Base-by-base conservation (phyloP, 2,329 filamentous ascomycete species). In the Fusarium paranaense region DNA sequence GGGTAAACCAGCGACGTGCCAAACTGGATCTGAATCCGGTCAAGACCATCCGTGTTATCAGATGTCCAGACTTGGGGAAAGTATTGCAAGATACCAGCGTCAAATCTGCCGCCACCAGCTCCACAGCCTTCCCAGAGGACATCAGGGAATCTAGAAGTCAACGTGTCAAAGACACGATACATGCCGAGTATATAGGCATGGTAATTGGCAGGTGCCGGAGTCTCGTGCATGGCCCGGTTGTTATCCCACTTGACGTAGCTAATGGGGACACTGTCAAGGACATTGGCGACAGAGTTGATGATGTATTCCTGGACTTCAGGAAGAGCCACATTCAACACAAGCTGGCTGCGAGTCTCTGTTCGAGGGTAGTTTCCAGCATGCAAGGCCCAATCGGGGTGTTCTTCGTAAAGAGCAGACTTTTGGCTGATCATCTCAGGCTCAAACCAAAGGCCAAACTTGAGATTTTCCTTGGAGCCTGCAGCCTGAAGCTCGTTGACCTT, bases 391-490 rank as follows among this genome's bases (percentile, higher is more conserved):
- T 92, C 90, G 0, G 91, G 90, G 72, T 93, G 90, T 52, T 89
- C 82, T 1, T 85, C 79, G 77, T 92, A 93, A 2, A 93, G 83
- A 3, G 84, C 86, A 0, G 90, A 92, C 62, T 90, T 88, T 2
- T 88, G 87, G 66, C 90, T 91, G 59, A 92, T 87, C 91, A 93
- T 93, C 74, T 93, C 91, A 0, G 90, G 90, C 77, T 93, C 91
- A 3, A 93, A 85, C 91, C 91, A 93, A 5, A 93, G 84, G 18
- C 91, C 91, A 71, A 93, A 93, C 14, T 86, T 84, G 56, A 93
- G 79, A 2, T 87, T 84, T 0, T 83, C 81, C 0, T 62, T 84
- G 0, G 87, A 84, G 33, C 88, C 86, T 3, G 84, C 80, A 0
- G 86, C 85, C 4, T 85, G 82, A 7, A 90, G 83, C 9, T 83